These are phyloP conservation scores for Lolium perenne DNA, from an alignment of 176 grass and related monocot genomes.

Conservation along the genomic window DNA sequence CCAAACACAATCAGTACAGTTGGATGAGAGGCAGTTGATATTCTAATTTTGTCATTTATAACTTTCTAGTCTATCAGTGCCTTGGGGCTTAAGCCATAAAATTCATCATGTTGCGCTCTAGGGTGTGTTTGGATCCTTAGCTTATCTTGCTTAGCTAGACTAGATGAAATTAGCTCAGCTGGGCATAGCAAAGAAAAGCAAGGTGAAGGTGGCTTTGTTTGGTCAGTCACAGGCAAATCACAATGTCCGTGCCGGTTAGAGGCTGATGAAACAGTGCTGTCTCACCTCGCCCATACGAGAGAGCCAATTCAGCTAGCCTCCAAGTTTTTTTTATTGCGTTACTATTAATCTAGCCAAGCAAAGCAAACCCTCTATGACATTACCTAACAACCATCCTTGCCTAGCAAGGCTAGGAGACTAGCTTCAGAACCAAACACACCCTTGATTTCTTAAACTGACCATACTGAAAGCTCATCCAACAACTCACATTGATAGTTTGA, in stretches of 20 bases:
- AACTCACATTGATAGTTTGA: constrained; percentile 18
- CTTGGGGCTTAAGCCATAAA: constrained; percentile 24
- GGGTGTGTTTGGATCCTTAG: neutral
- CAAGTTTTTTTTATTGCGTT: neutral
- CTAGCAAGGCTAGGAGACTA: constrained; percentile 18
- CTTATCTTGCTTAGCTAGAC: neutral
- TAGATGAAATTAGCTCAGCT: constrained; percentile 8
- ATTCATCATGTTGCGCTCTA: neutral
- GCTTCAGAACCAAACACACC: constrained; percentile 16
- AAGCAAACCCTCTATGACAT: neutral
- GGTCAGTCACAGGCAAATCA: neutral
- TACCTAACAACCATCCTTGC: constrained; percentile 8
- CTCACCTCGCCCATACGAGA: neutral
- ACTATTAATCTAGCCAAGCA: too few relatives aligned
- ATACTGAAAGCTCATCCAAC: constrained; percentile 2
- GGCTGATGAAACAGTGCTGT: neutral
- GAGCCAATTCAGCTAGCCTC: neutral
- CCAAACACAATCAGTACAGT: neutral
- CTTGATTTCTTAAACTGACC: neutral
- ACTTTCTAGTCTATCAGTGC: constrained; percentile 7
- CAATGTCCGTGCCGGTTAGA: neutral
- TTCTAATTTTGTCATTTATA: constrained; percentile 23
- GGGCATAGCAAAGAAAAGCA: constrained; percentile 27
- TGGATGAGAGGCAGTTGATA: neutral
- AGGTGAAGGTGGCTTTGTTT: neutral